These are phyloP conservation scores for Whalleya microplaca DNA, from an alignment of 2,329 filamentous ascomycete genomes.

Conservation along the genomic window DNA sequence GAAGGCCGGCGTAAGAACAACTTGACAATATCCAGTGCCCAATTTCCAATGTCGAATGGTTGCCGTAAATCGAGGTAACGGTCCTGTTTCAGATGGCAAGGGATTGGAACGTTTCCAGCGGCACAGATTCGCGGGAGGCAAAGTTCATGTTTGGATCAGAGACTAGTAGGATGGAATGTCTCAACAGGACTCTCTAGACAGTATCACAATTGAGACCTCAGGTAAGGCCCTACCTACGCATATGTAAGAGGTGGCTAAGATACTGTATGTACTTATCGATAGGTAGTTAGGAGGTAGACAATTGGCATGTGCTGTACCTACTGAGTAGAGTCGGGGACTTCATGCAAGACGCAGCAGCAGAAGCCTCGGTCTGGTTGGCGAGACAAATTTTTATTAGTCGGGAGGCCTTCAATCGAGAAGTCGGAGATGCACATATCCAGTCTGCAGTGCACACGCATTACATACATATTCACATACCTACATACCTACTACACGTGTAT, in stretches of 20 bases:
- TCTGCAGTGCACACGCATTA: conserved; percentile 5
- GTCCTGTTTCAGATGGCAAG: conserved; percentile 21
- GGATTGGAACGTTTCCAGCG: conserved; percentile 6
- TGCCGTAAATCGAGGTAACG: conserved; percentile 18
- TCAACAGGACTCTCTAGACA: no score
- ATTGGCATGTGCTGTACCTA: neutral
- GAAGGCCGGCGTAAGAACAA: no score
- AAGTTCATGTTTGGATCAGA: conserved; percentile 28
- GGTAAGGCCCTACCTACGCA: no score
- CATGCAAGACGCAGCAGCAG: neutral
- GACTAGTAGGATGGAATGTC: conserved; percentile 15
- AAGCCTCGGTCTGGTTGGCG: neutral
- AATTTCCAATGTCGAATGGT: neutral
- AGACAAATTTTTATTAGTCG: neutral
- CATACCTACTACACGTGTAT: no score
- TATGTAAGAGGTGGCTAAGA: neutral
- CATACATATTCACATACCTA: neutral
- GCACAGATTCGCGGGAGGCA: conserved; percentile 25
- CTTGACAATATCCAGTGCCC: no score
- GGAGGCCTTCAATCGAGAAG: conserved; percentile 2
- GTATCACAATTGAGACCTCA: no score
- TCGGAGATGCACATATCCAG: conserved; percentile 18
- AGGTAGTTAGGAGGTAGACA: neutral
- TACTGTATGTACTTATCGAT: conserved; percentile 2
- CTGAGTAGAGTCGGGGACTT: neutral